Conservation (phyloP, 305 asterid genomes). For the Galium porrigens region DNA sequence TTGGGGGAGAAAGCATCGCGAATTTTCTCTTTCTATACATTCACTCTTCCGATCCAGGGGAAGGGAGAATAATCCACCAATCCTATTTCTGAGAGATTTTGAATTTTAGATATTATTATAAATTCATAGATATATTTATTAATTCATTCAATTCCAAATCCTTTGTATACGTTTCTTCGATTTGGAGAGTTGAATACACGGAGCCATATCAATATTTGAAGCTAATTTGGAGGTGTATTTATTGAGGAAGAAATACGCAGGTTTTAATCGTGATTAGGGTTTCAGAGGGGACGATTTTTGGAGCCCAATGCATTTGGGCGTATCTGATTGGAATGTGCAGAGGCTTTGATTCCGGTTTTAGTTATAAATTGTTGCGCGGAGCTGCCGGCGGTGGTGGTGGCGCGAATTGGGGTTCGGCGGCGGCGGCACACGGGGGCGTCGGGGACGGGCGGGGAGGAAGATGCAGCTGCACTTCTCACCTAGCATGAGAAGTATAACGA, state of each 20-base stretch:
- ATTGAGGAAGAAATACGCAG: background rate
- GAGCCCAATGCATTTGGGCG: conserved; percentile 11
- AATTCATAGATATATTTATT: conserved; percentile 11
- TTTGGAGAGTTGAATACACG: background rate
- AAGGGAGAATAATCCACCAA: conserved; percentile 31
- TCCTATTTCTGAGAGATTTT: background rate
- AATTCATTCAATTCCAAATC: conserved; percentile 14
- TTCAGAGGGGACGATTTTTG: conserved; percentile 3
- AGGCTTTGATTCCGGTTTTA: conserved; percentile 11
- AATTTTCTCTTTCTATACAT: conserved; percentile 32
- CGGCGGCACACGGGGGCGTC: conserved; percentile 5
- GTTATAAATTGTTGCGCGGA: background rate
- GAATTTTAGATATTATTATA: conserved; percentile 2
- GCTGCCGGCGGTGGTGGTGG: conserved; percentile 11
- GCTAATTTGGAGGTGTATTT: conserved; percentile 7
- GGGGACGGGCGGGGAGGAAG: conserved; percentile 27
- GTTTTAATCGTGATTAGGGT: conserved; percentile 13
- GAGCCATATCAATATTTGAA: background rate
- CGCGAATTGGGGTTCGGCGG: conserved; percentile 8
- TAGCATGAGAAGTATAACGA: conserved; percentile 97
- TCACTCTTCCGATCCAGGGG: conserved; percentile 39
- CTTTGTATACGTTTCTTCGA: conserved; percentile 8
- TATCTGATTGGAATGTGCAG: conserved; percentile 20
- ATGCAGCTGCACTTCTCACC: conserved; percentile 99
- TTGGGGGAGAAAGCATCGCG: conserved; percentile 9